phyloP scores from a whole-genome alignment of 192 early-diverging fungal genomes.

The Tieghemiomyces parasiticus region DNA sequence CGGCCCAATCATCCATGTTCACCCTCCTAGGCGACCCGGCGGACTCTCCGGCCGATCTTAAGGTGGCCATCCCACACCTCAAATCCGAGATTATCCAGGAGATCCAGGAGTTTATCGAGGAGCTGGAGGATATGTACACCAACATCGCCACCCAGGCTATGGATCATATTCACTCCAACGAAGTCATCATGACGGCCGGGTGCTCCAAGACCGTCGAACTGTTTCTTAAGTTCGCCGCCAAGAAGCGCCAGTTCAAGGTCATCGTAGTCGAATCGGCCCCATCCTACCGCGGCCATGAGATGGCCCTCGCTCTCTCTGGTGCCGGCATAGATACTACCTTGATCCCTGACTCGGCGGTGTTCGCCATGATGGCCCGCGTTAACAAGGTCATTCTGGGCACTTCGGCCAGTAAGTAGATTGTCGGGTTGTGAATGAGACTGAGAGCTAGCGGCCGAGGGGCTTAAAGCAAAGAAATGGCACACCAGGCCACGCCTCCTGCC shows the following conservation, averaged over 20 bases:
- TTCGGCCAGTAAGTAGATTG: constrained; percentile 53
- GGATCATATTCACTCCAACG: constrained; percentile 89
- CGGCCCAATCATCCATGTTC: constrained; percentile 38
- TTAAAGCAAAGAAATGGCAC: too few relatives aligned
- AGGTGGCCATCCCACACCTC: constrained; percentile 28
- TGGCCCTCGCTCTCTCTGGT: constrained; percentile 53
- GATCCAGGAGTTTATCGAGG: constrained; percentile 78
- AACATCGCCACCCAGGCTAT: constrained; percentile 72
- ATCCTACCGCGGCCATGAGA: constrained; percentile 72
- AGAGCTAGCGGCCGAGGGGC: not conserved
- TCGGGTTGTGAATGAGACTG: not conserved
- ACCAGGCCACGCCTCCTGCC: too few relatives aligned
- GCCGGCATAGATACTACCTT: constrained; percentile 83
- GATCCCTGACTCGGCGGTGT: constrained; percentile 83
- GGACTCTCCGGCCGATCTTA: constrained; percentile 18
- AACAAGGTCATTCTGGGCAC: constrained; percentile 93
- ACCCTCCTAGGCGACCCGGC: constrained; percentile 44
- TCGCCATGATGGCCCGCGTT: constrained; percentile 94
- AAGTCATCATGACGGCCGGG: constrained; percentile 91
- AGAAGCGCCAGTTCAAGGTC: constrained; percentile 82
- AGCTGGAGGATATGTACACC: constrained; percentile 59
- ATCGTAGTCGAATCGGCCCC: constrained; percentile 89
- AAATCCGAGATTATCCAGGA: constrained; percentile 66
- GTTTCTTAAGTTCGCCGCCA: constrained; percentile 76
- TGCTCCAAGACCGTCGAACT: constrained; percentile 67